Base-by-base conservation (phyloP, 495 filamentous ascomycete species). In the Daldinia loculata region DNA sequence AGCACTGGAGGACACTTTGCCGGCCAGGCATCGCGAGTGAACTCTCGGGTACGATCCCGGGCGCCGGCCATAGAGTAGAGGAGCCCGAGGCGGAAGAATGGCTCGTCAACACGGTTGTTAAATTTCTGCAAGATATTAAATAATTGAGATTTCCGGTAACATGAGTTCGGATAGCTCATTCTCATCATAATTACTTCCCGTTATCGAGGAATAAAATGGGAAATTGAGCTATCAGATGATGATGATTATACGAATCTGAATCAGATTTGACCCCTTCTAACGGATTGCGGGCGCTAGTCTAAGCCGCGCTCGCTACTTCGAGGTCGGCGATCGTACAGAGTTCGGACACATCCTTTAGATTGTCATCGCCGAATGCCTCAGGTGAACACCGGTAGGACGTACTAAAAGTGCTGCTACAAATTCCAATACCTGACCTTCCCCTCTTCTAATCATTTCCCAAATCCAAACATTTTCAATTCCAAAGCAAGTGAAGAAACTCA, bases 1-100 rank as follows among this genome's bases (percentile, higher is more conserved):
- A 79, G 56, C 82, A 79, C 63, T 98, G 93, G 93, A 78, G 60
- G 55, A 32, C 51, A 8, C 70, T 77, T 17, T 81, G 80, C 58
- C 65, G 62, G 6, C 73, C 77, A 36, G 77, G 77, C 38, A 75
- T 84, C 24, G 79, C 67, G 3, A 84, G 81, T 61, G 72, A 74
- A 27, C 63, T 82, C 2, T 81, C 80, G 14, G 80, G 78, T 12
- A 62, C 76, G 5, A 83, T 85, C 62, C 83, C 82, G 0, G 81
- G 77, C 12, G 82, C 83, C 2, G 75, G 76, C 15, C 83, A 85
- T 48, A 74, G 74, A 30, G 82, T 84, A 32, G 78, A 80, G 19
- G 69, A 80, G 50, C 66, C 63, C 0, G 67, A 71, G 32, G 77
- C 80, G 27, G 74, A 79, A 65, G 48, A 69, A 50, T 83, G 78